phyloP scores from a whole-genome alignment of 768 basidiomycete species.

The Pholiota conissans region DNA sequence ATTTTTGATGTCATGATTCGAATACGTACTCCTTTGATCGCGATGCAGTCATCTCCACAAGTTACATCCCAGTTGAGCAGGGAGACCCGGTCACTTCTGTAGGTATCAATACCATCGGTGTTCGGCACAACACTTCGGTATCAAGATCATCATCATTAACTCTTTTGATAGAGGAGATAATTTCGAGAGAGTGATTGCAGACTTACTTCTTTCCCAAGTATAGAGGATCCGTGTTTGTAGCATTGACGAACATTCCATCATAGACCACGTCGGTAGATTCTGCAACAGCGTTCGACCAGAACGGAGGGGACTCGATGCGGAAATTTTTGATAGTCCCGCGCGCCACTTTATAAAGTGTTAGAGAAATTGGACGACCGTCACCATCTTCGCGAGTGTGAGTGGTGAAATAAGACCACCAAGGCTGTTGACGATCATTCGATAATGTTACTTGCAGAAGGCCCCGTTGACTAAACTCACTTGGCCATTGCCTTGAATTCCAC shows the following conservation, averaged over 20 bases:
- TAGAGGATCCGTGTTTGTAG: constrained; percentile 52
- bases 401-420: constrained; percentile 58
- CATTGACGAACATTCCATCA: constrained; percentile 59
- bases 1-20: neutral
- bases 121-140: constrained; percentile 41
- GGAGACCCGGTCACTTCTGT: constrained; percentile 46
- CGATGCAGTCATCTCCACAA: constrained; percentile 65
- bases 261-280: constrained; percentile 49
- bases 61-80: constrained; percentile 61
- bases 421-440: constrained; percentile 21
- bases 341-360: constrained; percentile 47
- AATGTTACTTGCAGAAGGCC: neutral
- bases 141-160: neutral
- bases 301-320: constrained; percentile 52
- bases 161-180: neutral
- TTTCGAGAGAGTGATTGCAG: neutral
- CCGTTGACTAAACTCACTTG: constrained; percentile 32
- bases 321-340: constrained; percentile 47
- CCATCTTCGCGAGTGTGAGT: constrained; percentile 48
- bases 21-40: constrained; percentile 56
- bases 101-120: constrained; percentile 63
- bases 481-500: constrained; percentile 61
- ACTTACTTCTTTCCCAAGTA: constrained; percentile 51
- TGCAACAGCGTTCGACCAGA: constrained; percentile 60
- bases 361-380: constrained; percentile 57